Evolutionary conservation across 1,284 basidiomycete genomes (phyloP).

Genomic region (Trichosporon asahii): DNA sequence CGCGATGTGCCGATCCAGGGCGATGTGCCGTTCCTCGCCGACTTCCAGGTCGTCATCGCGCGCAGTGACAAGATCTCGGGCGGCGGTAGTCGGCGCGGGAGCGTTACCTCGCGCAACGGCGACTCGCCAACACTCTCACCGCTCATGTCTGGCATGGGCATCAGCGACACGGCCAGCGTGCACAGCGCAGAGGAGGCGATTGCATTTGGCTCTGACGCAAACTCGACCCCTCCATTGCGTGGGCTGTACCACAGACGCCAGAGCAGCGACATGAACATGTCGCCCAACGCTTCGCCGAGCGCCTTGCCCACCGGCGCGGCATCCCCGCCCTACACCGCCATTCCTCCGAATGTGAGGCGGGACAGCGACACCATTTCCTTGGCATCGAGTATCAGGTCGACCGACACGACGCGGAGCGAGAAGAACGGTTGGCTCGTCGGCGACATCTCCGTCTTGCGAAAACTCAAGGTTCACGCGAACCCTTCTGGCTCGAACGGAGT

Average conservation of each 20-base stretch:
- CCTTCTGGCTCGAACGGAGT: slow-evolving; percentile 36
- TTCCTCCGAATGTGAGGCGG: slow-evolving; percentile 6
- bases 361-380: slow-evolving; percentile 19
- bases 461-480: slow-evolving; percentile 46
- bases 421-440: slow-evolving; percentile 45
- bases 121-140: slow-evolving; percentile 2
- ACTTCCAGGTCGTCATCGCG: slow-evolving; percentile 41
- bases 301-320: background rate
- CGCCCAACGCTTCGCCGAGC: background rate
- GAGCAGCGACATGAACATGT: slow-evolving; percentile 13
- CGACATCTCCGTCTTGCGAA: slow-evolving; percentile 36
- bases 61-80: slow-evolving; percentile 33
- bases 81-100: slow-evolving; percentile 17
- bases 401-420: slow-evolving; percentile 22
- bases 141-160: background rate
- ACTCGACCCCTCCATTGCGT: background rate
- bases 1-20: slow-evolving; percentile 19
- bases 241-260: slow-evolving; percentile 25
- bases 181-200: slow-evolving; percentile 15
- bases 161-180: background rate
- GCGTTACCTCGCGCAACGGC: slow-evolving; percentile 11
- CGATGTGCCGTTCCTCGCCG: slow-evolving; percentile 31
- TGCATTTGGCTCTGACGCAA: slow-evolving; percentile 15
- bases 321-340: background rate
- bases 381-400: slow-evolving; percentile 16